Percentiles rank a stretch among this genome's conserved stretches.
phyloP scores from a whole-genome alignment of 2,329 filamentous ascomycete genomes.

The Pestalotiopsis sp. region DNA sequence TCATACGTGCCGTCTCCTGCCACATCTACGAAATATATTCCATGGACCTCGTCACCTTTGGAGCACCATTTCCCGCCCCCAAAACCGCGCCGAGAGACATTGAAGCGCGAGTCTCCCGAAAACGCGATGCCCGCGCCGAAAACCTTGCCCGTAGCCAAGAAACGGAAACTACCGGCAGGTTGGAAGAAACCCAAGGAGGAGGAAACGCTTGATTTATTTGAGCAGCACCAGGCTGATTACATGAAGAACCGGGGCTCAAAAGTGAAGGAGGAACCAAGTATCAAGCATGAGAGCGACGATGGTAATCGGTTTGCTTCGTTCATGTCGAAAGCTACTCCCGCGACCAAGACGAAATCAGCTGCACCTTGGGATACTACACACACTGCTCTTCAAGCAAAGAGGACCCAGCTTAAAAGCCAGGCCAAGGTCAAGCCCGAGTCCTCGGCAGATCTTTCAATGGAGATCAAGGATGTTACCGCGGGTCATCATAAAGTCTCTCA shows the following conservation, averaged over 20 bases:
- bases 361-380: constrained; percentile 71
- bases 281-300: not conserved
- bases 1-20: constrained; percentile 18
- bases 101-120: constrained; percentile 44
- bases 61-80: constrained; percentile 46
- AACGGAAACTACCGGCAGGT: constrained; percentile 64
- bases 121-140: constrained; percentile 28
- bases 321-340: constrained; percentile 26
- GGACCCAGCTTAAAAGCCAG: constrained; percentile 69
- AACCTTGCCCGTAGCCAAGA: constrained; percentile 48
- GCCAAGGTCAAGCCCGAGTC: constrained; percentile 46
- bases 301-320: not conserved
- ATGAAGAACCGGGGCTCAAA: not conserved
- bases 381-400: constrained; percentile 75
- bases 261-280: not conserved
- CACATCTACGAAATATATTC: constrained; percentile 40
- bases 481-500: constrained; percentile 37
- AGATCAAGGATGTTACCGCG: constrained; percentile 42
- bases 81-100: constrained; percentile 21
- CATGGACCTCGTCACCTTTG: constrained; percentile 72
- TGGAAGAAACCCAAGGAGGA: not conserved
- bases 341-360: constrained; percentile 32
- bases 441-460: constrained; percentile 39
- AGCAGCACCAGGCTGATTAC: not conserved
- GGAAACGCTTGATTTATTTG: not conserved